Evolutionary conservation across 164 flowering plant species (phyloP).

Genomic region (Saururus chinensis): DNA sequence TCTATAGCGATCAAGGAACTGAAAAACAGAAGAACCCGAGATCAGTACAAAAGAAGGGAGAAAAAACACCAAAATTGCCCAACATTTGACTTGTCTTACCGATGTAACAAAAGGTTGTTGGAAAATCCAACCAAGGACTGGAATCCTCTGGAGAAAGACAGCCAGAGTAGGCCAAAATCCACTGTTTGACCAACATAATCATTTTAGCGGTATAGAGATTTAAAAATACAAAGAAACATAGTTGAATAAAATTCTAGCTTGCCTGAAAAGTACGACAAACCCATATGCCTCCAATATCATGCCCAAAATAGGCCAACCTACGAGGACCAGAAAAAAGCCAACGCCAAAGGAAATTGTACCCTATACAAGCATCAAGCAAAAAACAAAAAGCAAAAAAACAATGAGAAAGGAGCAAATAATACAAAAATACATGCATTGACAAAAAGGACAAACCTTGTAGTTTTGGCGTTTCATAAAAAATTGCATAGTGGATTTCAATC

Average conservation of each 20-base stretch:
- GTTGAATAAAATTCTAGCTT: background rate
- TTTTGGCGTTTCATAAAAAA: conserved; percentile 88
- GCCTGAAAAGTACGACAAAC: conserved; percentile 90
- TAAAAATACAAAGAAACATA: background rate
- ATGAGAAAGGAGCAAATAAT: conserved; percentile 3
- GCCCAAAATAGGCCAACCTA: conserved; percentile 94
- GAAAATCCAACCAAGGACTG: conserved; percentile 90
- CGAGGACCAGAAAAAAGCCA: conserved; percentile 80
- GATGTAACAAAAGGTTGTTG: conserved; percentile 86
- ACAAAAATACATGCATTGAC: background rate
- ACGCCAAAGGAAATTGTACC: conserved; percentile 81
- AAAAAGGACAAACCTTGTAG: conserved; percentile 40
- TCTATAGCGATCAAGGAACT: conserved; percentile 24
- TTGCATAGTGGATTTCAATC: conserved; percentile 77
- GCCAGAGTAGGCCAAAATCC: conserved; percentile 97
- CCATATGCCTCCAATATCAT: conserved; percentile 96
- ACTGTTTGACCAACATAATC: conserved; percentile 31
- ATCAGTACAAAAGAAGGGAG: background rate
- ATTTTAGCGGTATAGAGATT: conserved; percentile 12
- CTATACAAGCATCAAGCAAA: conserved; percentile 25
- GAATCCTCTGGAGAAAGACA: conserved; percentile 85
- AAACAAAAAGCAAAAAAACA: no score
- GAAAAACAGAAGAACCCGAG: conserved; percentile 6
- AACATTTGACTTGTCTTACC: conserved; percentile 28
- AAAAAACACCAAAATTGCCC: background rate